Conservation (phyloP, 2,329 filamentous ascomycete genomes). For the Talaromyces sp. region DNA sequence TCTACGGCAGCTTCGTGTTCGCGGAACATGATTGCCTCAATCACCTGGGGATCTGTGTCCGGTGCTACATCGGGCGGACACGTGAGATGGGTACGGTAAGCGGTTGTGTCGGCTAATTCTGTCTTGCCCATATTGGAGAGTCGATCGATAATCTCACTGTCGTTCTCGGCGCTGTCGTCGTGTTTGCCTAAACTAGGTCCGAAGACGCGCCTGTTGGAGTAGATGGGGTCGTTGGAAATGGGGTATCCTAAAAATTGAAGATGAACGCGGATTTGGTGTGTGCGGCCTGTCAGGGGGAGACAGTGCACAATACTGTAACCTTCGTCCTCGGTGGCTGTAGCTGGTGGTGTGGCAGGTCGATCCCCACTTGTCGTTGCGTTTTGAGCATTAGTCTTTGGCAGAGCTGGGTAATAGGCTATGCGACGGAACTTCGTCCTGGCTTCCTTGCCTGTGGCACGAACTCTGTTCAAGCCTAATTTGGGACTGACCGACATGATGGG, state of each 20-base stretch:
- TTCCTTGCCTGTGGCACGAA: slow-evolving; percentile 88
- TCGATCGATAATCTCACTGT: slow-evolving; percentile 85
- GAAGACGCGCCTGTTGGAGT: slow-evolving; percentile 91
- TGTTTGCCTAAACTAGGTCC: slow-evolving; percentile 71
- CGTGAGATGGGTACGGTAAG: slow-evolving; percentile 65
- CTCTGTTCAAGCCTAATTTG: slow-evolving; percentile 88
- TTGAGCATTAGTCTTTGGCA: slow-evolving; percentile 27
- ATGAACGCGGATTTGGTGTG: slow-evolving; percentile 92
- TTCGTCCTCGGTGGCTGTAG: slow-evolving; percentile 49
- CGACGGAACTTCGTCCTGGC: slow-evolving; percentile 89
- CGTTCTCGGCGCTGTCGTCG: slow-evolving; percentile 68
- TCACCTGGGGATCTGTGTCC: slow-evolving; percentile 37
- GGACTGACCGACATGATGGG: slow-evolving; percentile 92
- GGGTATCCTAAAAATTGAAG: slow-evolving; percentile 92
- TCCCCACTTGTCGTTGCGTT: slow-evolving; percentile 24
- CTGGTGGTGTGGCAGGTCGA: slow-evolving; percentile 35
- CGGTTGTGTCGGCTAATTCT: slow-evolving; percentile 83
- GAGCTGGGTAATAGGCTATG: slow-evolving; percentile 81
- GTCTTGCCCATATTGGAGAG: slow-evolving; percentile 90
- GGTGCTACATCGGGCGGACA: slow-evolving; percentile 39
- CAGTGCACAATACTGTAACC: slow-evolving; percentile 96
- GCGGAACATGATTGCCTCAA: slow-evolving; percentile 43
- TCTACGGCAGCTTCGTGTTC: slow-evolving; percentile 80
- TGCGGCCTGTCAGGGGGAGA: slow-evolving; percentile 86
- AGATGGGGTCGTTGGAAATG: slow-evolving; percentile 96